Percentiles rank a stretch among this genome's conserved stretches.
Conservation (phyloP, 2,329 filamentous ascomycete species). For the Calycina marina region DNA sequence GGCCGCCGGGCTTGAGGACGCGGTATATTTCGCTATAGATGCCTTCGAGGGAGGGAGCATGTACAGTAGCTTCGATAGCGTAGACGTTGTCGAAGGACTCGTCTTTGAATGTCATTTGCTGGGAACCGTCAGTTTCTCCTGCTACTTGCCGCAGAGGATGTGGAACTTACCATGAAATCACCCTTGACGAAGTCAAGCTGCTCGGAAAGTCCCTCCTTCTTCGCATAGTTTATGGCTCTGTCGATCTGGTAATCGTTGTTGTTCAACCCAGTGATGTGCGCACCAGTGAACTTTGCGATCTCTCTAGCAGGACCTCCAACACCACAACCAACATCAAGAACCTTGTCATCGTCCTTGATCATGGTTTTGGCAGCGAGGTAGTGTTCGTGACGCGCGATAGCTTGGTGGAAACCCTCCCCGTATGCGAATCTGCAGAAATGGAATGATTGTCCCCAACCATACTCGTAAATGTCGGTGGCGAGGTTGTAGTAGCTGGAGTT, state of each 20-base stretch:
- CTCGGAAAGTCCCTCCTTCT: conserved; percentile 63
- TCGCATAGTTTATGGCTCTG: conserved; percentile 73
- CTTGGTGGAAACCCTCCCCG: conserved; percentile 77
- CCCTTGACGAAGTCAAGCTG: conserved; percentile 85
- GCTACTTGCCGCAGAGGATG: not conserved
- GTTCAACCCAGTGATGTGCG: conserved; percentile 83
- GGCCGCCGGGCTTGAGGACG: conserved; percentile 87
- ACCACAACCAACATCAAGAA: conserved; percentile 93
- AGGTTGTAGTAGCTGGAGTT: conserved; percentile 76
- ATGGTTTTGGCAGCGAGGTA: conserved; percentile 86
- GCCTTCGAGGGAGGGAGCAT: conserved; percentile 78
- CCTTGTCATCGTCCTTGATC: conserved; percentile 73
- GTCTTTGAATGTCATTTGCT: conserved; percentile 91
- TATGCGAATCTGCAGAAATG: conserved; percentile 91
- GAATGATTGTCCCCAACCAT: conserved; percentile 92
- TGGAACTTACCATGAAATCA: conserved; percentile 65
- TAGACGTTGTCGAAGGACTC: conserved; percentile 91
- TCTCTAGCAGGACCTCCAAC: conserved; percentile 90
- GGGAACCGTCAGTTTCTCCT: not conserved
- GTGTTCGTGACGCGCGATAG: conserved; percentile 93
- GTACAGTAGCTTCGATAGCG: conserved; percentile 92
- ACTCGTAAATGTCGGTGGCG: conserved; percentile 92
- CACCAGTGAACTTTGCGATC: conserved; percentile 90
- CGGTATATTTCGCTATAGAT: conserved; percentile 93
- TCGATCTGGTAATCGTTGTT: conserved; percentile 99